These are phyloP conservation scores for Tolypocladium ovalisporum DNA, from an alignment of 2,329 filamentous ascomycete genomes.

Conservation along the genomic window DNA sequence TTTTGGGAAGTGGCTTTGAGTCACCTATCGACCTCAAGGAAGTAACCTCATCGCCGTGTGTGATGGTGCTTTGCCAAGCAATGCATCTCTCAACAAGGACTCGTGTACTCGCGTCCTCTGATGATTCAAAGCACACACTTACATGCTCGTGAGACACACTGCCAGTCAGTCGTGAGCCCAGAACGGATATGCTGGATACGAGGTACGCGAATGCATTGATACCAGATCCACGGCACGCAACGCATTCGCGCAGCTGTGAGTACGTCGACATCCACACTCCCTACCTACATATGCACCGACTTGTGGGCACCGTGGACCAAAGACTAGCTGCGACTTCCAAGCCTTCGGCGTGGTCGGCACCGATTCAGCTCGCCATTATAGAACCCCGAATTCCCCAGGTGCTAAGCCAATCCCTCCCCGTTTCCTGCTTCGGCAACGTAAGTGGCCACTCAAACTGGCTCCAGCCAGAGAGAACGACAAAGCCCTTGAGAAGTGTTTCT, in stretches of 20 bases:
- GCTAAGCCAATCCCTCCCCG: background rate
- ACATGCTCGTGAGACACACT: background rate
- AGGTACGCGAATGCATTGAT: background rate
- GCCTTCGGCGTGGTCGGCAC: background rate
- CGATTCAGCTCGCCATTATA: background rate
- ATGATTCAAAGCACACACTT: background rate
- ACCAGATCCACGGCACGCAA: background rate
- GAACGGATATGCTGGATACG: background rate
- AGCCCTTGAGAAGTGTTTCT: background rate
- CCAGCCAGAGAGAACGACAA: background rate
- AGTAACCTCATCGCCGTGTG: background rate
- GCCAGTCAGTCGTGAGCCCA: background rate
- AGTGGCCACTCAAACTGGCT: background rate
- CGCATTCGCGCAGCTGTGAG: background rate
- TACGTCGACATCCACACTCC: background rate
- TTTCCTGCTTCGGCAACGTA: background rate
- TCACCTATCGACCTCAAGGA: background rate
- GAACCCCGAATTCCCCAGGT: background rate
- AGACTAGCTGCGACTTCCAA: background rate
- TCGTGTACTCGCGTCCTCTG: background rate
- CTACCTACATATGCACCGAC: background rate
- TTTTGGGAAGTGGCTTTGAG: background rate
- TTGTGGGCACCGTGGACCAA: background rate
- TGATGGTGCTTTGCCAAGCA: background rate
- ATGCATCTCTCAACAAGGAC: background rate